Evolutionary conservation across 163 green algal genomes (phyloP).

Genomic region (Scenedesmus sp.): DNA sequence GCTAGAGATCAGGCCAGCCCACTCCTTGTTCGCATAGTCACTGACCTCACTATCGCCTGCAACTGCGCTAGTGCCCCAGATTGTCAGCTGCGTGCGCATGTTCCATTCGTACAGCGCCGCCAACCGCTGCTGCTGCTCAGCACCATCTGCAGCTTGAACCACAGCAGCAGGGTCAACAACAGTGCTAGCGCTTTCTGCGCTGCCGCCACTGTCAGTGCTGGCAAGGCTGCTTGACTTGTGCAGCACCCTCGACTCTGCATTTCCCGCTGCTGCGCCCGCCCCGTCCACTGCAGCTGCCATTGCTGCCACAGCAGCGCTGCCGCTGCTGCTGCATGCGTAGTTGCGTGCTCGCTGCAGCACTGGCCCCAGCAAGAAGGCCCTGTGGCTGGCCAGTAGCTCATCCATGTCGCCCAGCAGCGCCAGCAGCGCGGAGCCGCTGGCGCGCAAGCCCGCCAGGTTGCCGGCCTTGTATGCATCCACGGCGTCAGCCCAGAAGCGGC

Average conservation of each 20-base stretch:
- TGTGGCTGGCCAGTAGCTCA: constrained; percentile 58
- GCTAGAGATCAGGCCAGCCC: constrained; percentile 58
- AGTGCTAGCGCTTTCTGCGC: background rate
- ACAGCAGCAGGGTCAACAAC: background rate
- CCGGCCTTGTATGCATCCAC: constrained; percentile 48
- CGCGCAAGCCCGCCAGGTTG: constrained; percentile 26
- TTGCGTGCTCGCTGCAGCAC: constrained; percentile 45
- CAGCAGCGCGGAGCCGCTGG: constrained; percentile 32
- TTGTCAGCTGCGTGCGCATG: constrained; percentile 60
- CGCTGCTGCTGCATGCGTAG: constrained; percentile 3
- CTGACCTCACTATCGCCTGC: constrained; percentile 59
- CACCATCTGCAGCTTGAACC: background rate
- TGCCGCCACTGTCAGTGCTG: background rate
- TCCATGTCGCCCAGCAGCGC: constrained; percentile 67
- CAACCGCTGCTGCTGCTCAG: constrained; percentile 39
- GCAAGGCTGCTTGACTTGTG: background rate
- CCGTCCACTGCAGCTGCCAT: background rate
- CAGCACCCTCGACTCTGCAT: background rate
- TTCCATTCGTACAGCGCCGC: constrained; percentile 58
- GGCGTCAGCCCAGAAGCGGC: constrained; percentile 53
- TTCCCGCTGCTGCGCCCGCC: background rate
- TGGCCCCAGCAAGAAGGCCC: constrained; percentile 64
- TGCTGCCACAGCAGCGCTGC: background rate
- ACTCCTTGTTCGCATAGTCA: constrained; percentile 69
- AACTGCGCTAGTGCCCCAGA: constrained; percentile 19